These are phyloP conservation scores for Torulaspora globosa DNA, from an alignment of 1,139 yeast species.

Conservation along the genomic window DNA sequence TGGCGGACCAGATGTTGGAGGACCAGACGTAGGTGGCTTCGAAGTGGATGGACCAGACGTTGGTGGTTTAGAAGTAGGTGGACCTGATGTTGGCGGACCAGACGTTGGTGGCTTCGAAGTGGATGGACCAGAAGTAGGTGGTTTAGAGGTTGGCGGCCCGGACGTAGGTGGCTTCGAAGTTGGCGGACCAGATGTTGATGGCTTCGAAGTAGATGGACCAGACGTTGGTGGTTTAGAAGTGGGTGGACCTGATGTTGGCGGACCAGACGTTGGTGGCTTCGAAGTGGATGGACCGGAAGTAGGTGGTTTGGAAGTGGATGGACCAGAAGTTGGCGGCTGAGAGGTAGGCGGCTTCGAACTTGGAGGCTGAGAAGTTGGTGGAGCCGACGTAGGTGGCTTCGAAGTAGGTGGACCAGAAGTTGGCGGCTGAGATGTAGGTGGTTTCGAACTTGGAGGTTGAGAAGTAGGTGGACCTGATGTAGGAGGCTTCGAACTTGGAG, in stretches of 20 bases:
- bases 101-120: background rate
- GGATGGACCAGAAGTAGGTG: background rate
- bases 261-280: constrained; percentile 1
- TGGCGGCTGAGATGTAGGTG: constrained; percentile 1
- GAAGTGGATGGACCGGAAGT: background rate
- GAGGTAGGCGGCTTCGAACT: background rate
- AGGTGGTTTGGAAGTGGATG: constrained; percentile 1
- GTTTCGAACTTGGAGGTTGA: constrained; percentile 1
- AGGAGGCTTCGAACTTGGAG: constrained; percentile 1
- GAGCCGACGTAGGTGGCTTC: background rate
- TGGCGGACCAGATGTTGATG: background rate
- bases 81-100: background rate
- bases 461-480: background rate
- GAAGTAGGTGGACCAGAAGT: background rate
- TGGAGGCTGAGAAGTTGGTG: background rate
- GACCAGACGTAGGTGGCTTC: too few relatives aligned
- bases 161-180: background rate
- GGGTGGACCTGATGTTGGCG: background rate
- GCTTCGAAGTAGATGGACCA: background rate
- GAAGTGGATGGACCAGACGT: background rate
- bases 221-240: constrained; percentile 1
- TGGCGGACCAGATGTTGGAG: background rate
- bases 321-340: constrained; percentile 1
- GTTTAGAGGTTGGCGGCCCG: background rate
- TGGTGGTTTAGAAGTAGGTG: background rate